A percentile compares a stretch with the other conserved stretches of the same genome.
phyloP scores from a whole-genome alignment of 2,329 filamentous ascomycete genomes.

The Elsinoe arachidis region DNA sequence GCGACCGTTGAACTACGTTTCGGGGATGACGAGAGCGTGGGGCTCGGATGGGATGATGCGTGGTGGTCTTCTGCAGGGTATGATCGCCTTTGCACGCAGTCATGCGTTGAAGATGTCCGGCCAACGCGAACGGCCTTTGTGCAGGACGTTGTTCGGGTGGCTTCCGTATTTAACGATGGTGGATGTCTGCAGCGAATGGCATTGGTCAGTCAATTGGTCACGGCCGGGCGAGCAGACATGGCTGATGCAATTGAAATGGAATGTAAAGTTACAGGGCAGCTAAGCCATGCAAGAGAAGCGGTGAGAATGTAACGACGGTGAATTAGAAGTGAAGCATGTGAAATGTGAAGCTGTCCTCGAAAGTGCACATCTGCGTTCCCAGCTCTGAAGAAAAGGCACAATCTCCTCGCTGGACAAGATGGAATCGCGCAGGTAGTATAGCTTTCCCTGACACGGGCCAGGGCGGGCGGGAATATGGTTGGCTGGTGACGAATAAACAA shows the following conservation, averaged over 20 bases:
- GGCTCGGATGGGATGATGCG: neutral
- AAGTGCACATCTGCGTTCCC: neutral
- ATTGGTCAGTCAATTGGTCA: slow-evolving; percentile 7
- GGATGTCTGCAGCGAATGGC: slow-evolving; percentile 6
- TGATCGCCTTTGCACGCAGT: neutral
- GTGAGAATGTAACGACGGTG: neutral
- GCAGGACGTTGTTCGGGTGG: slow-evolving; percentile 10
- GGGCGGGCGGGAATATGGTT: neutral
- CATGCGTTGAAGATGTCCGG: slow-evolving; percentile 13
- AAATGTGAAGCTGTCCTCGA: neutral
- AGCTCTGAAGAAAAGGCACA: slow-evolving; percentile 4
- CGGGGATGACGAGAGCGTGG: slow-evolving; percentile 4
- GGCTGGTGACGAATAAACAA: slow-evolving; percentile 9
- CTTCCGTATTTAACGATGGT: slow-evolving; percentile 5
- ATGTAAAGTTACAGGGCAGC: neutral
- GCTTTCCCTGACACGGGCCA: slow-evolving; percentile 4
- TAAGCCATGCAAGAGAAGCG: neutral
- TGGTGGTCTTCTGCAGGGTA: neutral
- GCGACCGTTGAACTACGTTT: neutral
- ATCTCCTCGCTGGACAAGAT: neutral
- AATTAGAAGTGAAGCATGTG: neutral
- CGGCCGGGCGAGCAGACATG: neutral
- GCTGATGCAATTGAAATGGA: neutral
- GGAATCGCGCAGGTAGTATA: slow-evolving; percentile 4
- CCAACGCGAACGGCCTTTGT: slow-evolving; percentile 5